Conservation (phyloP, 495 filamentous ascomycete genomes). For the Apiosordaria backusii region DNA sequence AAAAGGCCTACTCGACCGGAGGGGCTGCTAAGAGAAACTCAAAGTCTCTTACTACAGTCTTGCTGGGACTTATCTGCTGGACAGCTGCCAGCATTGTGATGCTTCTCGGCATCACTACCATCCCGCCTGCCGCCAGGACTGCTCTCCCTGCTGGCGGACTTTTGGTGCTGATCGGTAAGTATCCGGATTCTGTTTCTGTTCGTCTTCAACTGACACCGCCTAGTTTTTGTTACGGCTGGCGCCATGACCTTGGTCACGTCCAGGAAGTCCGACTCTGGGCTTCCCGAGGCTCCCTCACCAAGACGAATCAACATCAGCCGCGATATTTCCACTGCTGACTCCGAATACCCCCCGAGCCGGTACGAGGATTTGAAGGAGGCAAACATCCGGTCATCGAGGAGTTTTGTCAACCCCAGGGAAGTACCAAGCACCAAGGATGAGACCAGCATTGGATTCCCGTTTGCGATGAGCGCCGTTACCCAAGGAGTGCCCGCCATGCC, state of each 20-base stretch:
- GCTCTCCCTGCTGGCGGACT: constrained; percentile 50
- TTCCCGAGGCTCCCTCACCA: constrained; percentile 32
- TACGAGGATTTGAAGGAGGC: constrained; percentile 46
- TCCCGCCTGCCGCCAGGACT: constrained; percentile 44
- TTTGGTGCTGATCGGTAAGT: constrained; percentile 46
- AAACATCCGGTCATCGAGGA: constrained; percentile 36
- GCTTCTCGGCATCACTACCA: constrained; percentile 41
- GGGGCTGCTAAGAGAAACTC: constrained; percentile 22
- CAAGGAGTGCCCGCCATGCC: constrained; percentile 24
- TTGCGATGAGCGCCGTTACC: constrained; percentile 19
- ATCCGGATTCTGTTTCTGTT: not conserved
- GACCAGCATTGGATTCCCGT: constrained; percentile 13
- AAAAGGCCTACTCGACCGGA: constrained; percentile 35
- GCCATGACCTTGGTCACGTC: constrained; percentile 22
- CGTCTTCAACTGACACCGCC: constrained; percentile 10
- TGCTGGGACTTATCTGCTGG: constrained; percentile 47
- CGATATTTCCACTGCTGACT: constrained; percentile 42
- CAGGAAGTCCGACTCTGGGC: constrained; percentile 16
- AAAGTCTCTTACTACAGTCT: constrained; percentile 39
- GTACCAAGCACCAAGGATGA: constrained; percentile 28
- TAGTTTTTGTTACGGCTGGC: constrained; percentile 31
- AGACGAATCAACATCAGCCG: constrained; percentile 34
- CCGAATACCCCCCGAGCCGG: constrained; percentile 42
- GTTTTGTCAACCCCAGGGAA: constrained; percentile 36
- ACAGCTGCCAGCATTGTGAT: constrained; percentile 48